Conservation (phyloP, 306 rosid species). For the Echinosophora koreensis region DNA sequence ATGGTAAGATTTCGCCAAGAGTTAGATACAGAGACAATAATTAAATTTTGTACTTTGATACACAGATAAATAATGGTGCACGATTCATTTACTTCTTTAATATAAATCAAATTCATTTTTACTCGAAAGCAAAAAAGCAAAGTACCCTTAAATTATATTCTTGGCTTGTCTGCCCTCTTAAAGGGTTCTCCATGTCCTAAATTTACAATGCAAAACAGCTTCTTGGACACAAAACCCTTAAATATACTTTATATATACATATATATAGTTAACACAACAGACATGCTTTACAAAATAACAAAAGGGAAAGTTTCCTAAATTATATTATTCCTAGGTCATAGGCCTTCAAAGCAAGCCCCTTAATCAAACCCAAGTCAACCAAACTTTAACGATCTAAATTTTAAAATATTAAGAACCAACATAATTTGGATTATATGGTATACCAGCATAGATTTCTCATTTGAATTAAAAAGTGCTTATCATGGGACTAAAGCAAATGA, state of each 20-base stretch:
- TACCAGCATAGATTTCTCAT: slow-evolving; percentile 46
- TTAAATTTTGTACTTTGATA: slow-evolving; percentile 26
- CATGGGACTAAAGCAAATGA: slow-evolving; percentile 33
- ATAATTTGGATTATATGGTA: slow-evolving; percentile 37
- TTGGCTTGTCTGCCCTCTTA: slow-evolving; percentile 24
- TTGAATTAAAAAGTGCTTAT: slow-evolving; percentile 23
- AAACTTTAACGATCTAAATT: neutral
- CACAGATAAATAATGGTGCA: neutral
- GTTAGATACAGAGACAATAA: slow-evolving; percentile 10
- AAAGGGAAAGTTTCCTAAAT: neutral
- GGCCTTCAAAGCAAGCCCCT: neutral
- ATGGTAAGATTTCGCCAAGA: slow-evolving; percentile 34
- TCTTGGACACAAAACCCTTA: slow-evolving; percentile 35
- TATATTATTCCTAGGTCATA: neutral
- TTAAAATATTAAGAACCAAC: neutral
- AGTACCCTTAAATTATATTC: slow-evolving; percentile 32
- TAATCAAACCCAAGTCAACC: slow-evolving; percentile 25
- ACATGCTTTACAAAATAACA: slow-evolving; percentile 25
- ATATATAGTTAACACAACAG: neutral
- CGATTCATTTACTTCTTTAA: slow-evolving; percentile 12
- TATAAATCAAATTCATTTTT: slow-evolving; percentile 16
- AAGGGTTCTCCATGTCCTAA: slow-evolving; percentile 33
- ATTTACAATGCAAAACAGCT: neutral
- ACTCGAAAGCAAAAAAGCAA: neutral
- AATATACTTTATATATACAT: neutral